Percentiles rank a stretch among this genome's conserved stretches.
Evolutionary conservation across 2,329 filamentous ascomycete species (phyloP).

Genomic region (Hawksworthiomyces lignivorus): DNA sequence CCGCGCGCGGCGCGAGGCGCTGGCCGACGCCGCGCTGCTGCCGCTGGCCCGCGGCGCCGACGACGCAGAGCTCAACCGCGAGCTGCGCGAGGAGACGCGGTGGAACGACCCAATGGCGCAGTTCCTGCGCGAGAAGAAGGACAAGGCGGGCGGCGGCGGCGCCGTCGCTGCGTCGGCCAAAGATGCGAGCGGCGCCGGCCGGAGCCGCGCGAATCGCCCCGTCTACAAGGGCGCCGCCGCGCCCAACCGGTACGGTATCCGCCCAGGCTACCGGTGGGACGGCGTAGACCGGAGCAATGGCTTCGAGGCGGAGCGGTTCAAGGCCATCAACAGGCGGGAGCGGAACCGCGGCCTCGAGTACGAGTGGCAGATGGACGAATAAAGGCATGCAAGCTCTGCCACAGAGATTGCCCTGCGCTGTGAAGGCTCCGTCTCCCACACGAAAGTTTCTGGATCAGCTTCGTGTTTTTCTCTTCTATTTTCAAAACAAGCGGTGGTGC

Average conservation of each 20-base stretch:
- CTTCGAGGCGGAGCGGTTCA: constrained; percentile 90
- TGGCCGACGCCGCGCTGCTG: constrained; percentile 79
- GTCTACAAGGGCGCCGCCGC: constrained; percentile 71
- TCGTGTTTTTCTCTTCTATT: too few species aligned
- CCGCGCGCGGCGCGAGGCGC: constrained; percentile 53
- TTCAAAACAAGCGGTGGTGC: too few species aligned
- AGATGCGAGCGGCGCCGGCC: constrained; percentile 21
- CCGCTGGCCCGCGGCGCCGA: constrained; percentile 72
- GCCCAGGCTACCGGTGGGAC: constrained; percentile 91
- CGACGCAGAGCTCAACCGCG: constrained; percentile 77
- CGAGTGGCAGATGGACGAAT: constrained; percentile 84
- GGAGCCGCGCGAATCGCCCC: constrained; percentile 40
- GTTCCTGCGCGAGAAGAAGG: constrained; percentile 52
- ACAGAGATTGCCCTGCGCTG: too few species aligned
- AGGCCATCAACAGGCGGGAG: constrained; percentile 69
- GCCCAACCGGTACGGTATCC: constrained; percentile 90
- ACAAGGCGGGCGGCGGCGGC: constrained; percentile 23
- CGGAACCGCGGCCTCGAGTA: constrained; percentile 78
- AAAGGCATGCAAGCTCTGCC: too few species aligned
- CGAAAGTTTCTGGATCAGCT: too few species aligned
- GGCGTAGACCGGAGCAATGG: constrained; percentile 91
- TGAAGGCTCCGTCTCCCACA: too few species aligned
- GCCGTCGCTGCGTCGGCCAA: too few species aligned
- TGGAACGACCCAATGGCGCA: constrained; percentile 94
- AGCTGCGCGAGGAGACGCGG: constrained; percentile 65